Evolutionary conservation across 116 monocot species (phyloP), one percentile per base, ranked within the genome.

Genomic region (Posidonia oceanica): DNA sequence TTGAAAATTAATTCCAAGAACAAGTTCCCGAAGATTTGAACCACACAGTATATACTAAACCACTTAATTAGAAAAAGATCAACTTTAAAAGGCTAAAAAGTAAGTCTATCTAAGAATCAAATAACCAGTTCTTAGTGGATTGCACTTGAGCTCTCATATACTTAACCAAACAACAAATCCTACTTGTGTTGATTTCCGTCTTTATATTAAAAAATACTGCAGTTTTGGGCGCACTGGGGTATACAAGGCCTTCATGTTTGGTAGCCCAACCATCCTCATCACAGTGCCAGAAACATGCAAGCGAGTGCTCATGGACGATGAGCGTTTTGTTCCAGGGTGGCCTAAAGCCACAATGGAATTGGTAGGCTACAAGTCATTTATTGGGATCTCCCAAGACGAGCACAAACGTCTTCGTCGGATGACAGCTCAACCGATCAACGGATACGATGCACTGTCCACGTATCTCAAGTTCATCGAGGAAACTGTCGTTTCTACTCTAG

Each of bases 161-260:
- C 29, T 29, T 29, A 29, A 29, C 29, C 29, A 29, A 29, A 29
- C 29, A 29, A 29, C 29, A 29, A 29, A 29, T 29, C 29, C 61
- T 6, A 36, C 14, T 8, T 22, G 22, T 61, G 22, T 61, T 22
- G 36, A 61, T 13, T 21, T 60, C 14, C 12, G 21, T 60, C 13
- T 36, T 6, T 6, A 42, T 12, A 42, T 40, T 41, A 2, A 20
- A 44, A 66, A n/a, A 21, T 6, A 17, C n/a, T 66, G 21, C 75
- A 99, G 99, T 60, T 93, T 72, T 64, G 79, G 80, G 8, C 79
- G 81, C 1, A 84, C 61, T 3, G 93, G 99, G 1, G 75, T 99
- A 36, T 93, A 99, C 84, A 86, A 86, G 54, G 76, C 86, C 14
- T 93, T 86, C 77, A 99, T 93, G 99, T 99, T 93, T 67, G 90